Conservation (phyloP, 2,329 filamentous ascomycete species). For the Aspergillus sp. region DNA sequence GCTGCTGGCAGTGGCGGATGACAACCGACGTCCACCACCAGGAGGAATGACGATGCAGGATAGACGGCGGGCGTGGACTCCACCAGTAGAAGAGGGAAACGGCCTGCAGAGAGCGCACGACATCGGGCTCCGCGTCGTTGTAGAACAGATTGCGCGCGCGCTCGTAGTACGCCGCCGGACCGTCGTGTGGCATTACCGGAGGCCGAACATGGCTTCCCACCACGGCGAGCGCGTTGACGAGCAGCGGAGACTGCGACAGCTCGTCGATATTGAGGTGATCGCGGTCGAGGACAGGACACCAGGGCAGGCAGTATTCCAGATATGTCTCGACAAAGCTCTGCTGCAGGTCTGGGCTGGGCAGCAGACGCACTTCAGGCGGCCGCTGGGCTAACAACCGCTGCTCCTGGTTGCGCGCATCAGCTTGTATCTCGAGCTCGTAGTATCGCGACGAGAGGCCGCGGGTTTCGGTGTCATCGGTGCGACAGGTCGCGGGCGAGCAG, state of each 20-base stretch:
- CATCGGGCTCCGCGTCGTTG: conserved; percentile 41
- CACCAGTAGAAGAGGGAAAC: conserved; percentile 48
- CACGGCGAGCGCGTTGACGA: conserved; percentile 36
- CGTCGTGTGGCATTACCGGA: conserved; percentile 41
- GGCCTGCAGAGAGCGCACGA: conserved; percentile 37
- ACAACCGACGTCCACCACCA: conserved; percentile 51
- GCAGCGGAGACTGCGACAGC: conserved; percentile 7
- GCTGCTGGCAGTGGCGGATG: conserved; percentile 47
- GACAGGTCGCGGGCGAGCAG: conserved; percentile 2
- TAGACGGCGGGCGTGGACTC: conserved; percentile 39
- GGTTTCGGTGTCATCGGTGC: conserved; percentile 6
- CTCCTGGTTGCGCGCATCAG: conserved; percentile 9
- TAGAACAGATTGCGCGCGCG: conserved; percentile 44
- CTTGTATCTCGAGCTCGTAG: conserved; percentile 14
- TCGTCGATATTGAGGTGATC: conserved; percentile 5
- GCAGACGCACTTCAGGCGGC: neutral
- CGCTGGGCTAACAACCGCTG: conserved; percentile 4
- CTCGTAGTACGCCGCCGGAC: conserved; percentile 42
- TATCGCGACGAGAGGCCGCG: conserved; percentile 6
- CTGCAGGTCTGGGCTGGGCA: conserved; percentile 10
- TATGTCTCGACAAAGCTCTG: conserved; percentile 16
- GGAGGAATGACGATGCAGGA: conserved; percentile 41
- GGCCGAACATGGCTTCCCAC: conserved; percentile 45
- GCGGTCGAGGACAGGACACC: conserved; percentile 13
- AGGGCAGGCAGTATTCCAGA: conserved; percentile 10